Evolutionary conservation across 2,329 filamentous ascomycete species (phyloP), one percentile per base, ranked within the genome.

Genomic region (Acrodontium crateriforme): DNA sequence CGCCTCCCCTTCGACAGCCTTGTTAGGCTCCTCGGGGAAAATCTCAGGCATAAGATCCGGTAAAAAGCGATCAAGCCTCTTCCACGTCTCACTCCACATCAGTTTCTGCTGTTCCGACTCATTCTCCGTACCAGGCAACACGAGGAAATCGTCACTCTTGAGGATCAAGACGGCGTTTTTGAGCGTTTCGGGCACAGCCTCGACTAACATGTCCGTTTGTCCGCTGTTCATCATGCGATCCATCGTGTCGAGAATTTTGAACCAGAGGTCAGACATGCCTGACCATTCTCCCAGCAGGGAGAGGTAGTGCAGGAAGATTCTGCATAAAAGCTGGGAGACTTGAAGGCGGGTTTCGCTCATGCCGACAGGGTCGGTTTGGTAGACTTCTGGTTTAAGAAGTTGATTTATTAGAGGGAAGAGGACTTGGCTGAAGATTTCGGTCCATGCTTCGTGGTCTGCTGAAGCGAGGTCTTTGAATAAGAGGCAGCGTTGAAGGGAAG

Each of bases 111-210:
- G 49, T 7, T 55, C 55, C 16, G 55, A 54, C 20, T 67, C 59
- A 27, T 64, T 55, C 6, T 32, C 24, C 12, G 30, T 25, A 6
- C 44, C 36, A 6, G 81, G 81, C 2, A 80, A 69, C 0, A 82
- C 74, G 4, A 98, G 69, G 45, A 81, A 85, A 18, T 80, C 85
- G 27, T 78, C 85, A 50, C 77, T 89, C 5, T 80, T 75, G 84
- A 98, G 93, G 45, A 98, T 89, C 7, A 98, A 66, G 14, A 95
- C 63, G 28, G 95, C 84, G 41, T 98, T 98, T 59, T 98, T 98
- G 32, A 98, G 62, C 40, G 83, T 89, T 55, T 98, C 89, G 1
- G 82, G 80, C 2, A 95, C 84, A 9, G 89, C 87, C 61, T 98
- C 89, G 56, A 92, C 84, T 75, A 92, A 42, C 36, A 44, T 45